Conservation (phyloP, 768 basidiomycete species). For the Hydnomerulius pinastri region DNA sequence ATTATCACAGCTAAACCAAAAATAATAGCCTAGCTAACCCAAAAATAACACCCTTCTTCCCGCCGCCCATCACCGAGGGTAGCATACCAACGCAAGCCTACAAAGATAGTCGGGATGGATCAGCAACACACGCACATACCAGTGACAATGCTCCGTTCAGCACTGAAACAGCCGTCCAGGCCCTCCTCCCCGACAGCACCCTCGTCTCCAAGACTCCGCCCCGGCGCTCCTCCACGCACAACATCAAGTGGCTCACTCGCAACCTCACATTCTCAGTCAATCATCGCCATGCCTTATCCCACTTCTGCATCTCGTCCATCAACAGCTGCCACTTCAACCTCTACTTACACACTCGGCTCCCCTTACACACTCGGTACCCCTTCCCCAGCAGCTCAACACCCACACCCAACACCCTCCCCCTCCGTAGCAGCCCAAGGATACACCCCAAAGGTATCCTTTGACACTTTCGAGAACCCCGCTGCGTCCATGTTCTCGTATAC, state of each 20-base stretch:
- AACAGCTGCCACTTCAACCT: conserved; percentile 23
- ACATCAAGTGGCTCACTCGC: conserved; percentile 19
- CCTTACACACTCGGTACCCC: conserved; percentile 18
- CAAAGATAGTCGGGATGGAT: not conserved
- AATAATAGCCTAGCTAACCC: not conserved
- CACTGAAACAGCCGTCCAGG: conserved; percentile 48
- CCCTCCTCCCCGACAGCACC: conserved; percentile 19
- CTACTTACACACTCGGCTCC: conserved; percentile 14
- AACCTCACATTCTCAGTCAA: conserved; percentile 17
- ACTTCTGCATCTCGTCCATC: conserved; percentile 11
- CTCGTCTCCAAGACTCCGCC: conserved; percentile 26
- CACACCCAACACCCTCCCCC: conserved; percentile 13
- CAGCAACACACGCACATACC: conserved; percentile 16
- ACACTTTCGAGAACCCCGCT: conserved; percentile 81
- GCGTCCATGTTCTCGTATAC: conserved; percentile 89
- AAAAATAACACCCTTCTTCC: not conserved
- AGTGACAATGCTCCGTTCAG: conserved; percentile 45
- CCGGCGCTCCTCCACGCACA: conserved; percentile 14
- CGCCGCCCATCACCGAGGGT: not conserved
- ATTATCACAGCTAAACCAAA: conserved; percentile 2
- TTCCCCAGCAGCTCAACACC: conserved; percentile 8
- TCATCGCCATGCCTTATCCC: conserved; percentile 21
- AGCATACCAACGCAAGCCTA: not conserved
- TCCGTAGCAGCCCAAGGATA: conserved; percentile 34
- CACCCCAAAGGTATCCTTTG: conserved; percentile 67